Base-by-base conservation (phyloP, 2,329 filamentous ascomycete genomes). In the Dothidotthia symphoricarpi region DNA sequence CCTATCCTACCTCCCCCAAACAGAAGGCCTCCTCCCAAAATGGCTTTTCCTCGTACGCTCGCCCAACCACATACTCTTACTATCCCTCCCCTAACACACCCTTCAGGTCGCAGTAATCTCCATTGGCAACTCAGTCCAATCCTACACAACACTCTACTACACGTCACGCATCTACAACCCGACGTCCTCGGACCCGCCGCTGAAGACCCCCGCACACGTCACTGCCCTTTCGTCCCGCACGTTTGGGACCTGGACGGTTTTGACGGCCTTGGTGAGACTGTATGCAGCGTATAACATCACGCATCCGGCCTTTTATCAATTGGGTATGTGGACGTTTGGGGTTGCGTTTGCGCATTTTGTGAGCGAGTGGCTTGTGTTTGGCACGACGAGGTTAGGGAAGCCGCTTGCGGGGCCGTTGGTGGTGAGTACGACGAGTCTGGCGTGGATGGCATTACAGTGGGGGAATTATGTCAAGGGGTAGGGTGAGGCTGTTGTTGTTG, bases 191-290 rank as follows among this genome's bases (percentile, higher is more conserved):
- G 50, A 67, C 66, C 8, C 67, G 64, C 9, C 68, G 60, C 39
- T 65, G 15, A 52, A 46, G 17, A 50, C 55, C 49, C 64, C 64
- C 22, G 69, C 72, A 42, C 76, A 66, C 67, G 79, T 88, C 39
- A 90, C 86, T 5, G 81, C 85, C 4, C 80, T 95, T 19, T 83
- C 82, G 9, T 83, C 83, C 16, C 83, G 88, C 48, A 82, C 88
- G 14, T 95, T 95, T 65, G 89, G 86, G 36, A 93, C 87, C 19
- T 96, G 89, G 83, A 94, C 90, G 0, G 76, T 91, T 41, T 74
- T 95, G 41, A 83, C 85, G 5, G 79, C 82, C 41, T 72, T 95
- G 34, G 77, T 95, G 29, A 81, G 90, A 35, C 71, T 89, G 51
- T 94, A 94, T 61, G 87, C 88, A 4, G 86, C 87, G 24, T 95